Evolutionary conservation across 2,329 filamentous ascomycete species (phyloP).

Genomic region (Paraphaeosphaeria minitans): DNA sequence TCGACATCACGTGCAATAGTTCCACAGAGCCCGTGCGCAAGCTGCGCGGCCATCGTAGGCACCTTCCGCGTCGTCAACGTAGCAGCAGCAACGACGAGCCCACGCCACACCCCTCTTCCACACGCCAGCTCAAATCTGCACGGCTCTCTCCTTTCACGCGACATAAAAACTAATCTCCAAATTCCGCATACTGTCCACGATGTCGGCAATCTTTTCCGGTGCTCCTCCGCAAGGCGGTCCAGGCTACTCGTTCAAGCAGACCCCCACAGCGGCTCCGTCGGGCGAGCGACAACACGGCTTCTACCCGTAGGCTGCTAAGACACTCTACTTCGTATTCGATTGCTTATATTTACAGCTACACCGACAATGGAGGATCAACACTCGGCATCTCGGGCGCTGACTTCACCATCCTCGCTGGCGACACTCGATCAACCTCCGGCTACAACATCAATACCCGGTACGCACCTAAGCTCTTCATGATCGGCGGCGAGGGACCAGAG

Average conservation of each 20-base stretch:
- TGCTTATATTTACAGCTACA: conserved; percentile 68
- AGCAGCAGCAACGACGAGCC: conserved; percentile 29
- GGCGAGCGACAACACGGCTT: conserved; percentile 76
- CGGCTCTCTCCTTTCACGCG: conserved; percentile 10
- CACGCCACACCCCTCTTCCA: conserved; percentile 20
- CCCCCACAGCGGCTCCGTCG: conserved; percentile 53
- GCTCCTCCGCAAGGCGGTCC: conserved; percentile 58
- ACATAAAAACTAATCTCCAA: background rate
- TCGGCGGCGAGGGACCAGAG: conserved; percentile 86
- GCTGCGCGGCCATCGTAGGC: conserved; percentile 10
- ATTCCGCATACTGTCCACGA: conserved; percentile 34
- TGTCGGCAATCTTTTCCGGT: conserved; percentile 61
- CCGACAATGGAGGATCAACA: conserved; percentile 96
- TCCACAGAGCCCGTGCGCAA: conserved; percentile 11
- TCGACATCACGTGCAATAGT: conserved; percentile 18
- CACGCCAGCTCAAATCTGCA: conserved; percentile 18
- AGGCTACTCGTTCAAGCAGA: conserved; percentile 65
- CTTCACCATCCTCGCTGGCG: conserved; percentile 96
- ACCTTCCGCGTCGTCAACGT: conserved; percentile 32
- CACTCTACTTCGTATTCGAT: no score
- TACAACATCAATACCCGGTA: conserved; percentile 98
- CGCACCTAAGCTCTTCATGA: conserved; percentile 95
- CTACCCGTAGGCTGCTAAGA: conserved; percentile 74
- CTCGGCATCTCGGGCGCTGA: conserved; percentile 91
- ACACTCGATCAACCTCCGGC: conserved; percentile 92